Evolutionary conservation across 2,329 filamentous ascomycete species (phyloP), one percentile per base, ranked within the genome.

Genomic region (Pleomassaria siparia): DNA sequence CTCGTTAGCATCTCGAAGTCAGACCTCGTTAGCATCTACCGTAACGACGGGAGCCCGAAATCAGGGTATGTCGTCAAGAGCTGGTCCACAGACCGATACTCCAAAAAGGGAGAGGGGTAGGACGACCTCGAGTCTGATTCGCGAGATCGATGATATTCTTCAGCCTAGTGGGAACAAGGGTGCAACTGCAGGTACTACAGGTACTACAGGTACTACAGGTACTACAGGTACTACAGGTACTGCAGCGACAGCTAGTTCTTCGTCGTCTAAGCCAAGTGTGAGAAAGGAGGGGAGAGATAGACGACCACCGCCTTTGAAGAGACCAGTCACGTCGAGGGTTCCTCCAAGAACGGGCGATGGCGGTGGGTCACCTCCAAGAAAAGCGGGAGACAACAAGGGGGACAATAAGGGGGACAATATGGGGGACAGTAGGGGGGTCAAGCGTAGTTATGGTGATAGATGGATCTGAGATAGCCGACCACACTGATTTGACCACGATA

Each of bases 141-240:
- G 55, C 10, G 62, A 67, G 30, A 54, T 69, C n/a, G 64, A 65
- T 32, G 55, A 63, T 11, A 40, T 66, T 4, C 51, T 67, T 4
- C 55, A 51, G 32, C 51, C 52, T 24, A 42, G 30, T 42, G 44
- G 24, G 11, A 46, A 43, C 20, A 44, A 22, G n/a, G 36, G 30
- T 9, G 30, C 25, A 45, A 13, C 25, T 30, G 18, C 20, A 10
- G 33, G 33, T n/a, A 37, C 4, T 22, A 10, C 12, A 16, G 11
- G n/a, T 20, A 21, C 6, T 30, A 15, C 20, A 10, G 33, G 33
- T n/a, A 37, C 4, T 22, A 10, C 12, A 16, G 11, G n/a, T 20
- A 13, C 25, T 30, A 15, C 20, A 10, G 33, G 33, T n/a, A 37
- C 4, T 22, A 10, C 12, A 16, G 11, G n/a, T 20, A 21, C 6